A percentile compares a stretch with the other conserved stretches of the same genome.
These are phyloP conservation scores for Penicillium sp. DNA, from an alignment of 2,329 filamentous ascomycete genomes.

Conservation along the genomic window DNA sequence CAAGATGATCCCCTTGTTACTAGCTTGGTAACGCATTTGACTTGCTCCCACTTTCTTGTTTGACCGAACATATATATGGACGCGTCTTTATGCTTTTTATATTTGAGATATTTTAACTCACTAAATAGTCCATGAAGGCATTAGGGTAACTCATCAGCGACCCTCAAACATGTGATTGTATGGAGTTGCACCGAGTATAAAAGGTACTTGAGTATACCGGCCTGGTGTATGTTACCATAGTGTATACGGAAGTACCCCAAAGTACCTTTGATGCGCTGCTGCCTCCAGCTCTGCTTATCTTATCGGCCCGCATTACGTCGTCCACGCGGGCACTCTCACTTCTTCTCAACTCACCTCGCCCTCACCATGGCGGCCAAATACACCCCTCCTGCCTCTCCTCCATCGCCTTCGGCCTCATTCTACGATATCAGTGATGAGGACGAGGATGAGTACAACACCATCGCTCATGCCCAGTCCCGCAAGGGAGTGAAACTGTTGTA, in stretches of 20 bases:
- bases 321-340: not conserved
- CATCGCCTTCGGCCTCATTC: constrained; percentile 84
- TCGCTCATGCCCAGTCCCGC: constrained; percentile 76
- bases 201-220: too few relatives aligned
- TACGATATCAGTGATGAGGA: constrained; percentile 97
- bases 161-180: too few relatives aligned
- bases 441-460: constrained; percentile 89
- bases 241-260: not conserved
- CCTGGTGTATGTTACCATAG: not conserved
- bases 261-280: too few relatives aligned
- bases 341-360: not conserved
- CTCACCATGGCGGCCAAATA: constrained; percentile 39
- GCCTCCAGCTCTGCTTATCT: constrained; percentile 16
- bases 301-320: constrained; percentile 30
- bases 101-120: too few relatives aligned
- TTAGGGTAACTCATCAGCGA: too few relatives aligned
- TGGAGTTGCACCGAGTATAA: too few relatives aligned
- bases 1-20: too few relatives aligned
- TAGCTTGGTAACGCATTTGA: too few relatives aligned
- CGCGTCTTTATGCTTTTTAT: too few relatives aligned
- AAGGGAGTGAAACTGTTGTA: constrained; percentile 91
- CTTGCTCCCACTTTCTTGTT: too few relatives aligned
- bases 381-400: constrained; percentile 48
- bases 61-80: too few relatives aligned
- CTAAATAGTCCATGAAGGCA: too few relatives aligned